A percentile compares a stretch with the other conserved stretches of the same genome.
Conservation (phyloP, 2,329 filamentous ascomycete species). For the Penicillium glabrum region DNA sequence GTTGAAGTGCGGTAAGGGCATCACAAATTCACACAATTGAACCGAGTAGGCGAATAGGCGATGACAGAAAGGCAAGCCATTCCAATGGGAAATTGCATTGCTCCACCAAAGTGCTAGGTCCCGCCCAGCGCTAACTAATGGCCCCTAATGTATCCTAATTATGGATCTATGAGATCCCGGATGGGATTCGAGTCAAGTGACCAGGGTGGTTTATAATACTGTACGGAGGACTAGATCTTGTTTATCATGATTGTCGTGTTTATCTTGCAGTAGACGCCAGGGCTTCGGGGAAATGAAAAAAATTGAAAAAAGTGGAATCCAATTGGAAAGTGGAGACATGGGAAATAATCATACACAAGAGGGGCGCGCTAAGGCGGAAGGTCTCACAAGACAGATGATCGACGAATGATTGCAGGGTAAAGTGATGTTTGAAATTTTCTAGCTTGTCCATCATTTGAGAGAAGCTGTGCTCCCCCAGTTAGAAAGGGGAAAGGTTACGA, state of each 20-base stretch:
- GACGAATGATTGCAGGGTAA: constrained; percentile 17
- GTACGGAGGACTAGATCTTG: neutral
- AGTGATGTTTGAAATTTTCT: constrained; percentile 13
- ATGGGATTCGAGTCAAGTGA: neutral
- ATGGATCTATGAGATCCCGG: neutral
- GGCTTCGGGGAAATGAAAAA: neutral
- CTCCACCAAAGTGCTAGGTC: constrained; percentile 5
- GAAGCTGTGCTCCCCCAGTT: too few relatives aligned
- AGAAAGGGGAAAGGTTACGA: too few relatives aligned
- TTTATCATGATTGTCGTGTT: neutral
- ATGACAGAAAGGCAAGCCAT: constrained; percentile 7
- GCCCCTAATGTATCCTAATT: neutral
- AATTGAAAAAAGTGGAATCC: constrained; percentile 3
- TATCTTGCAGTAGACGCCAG: neutral
- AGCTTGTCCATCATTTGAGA: neutral
- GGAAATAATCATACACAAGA: constrained; percentile 21
- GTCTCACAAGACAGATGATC: constrained; percentile 26
- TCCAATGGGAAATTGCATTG: constrained; percentile 10
- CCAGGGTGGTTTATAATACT: neutral
- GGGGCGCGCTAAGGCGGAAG: constrained; percentile 24
- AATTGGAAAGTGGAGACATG: constrained; percentile 13
- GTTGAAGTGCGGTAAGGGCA: neutral
- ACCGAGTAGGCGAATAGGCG: constrained; percentile 6
- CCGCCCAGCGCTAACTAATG: neutral
- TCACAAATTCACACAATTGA: neutral